Evolutionary conservation across 192 early-diverging fungal genomes (phyloP).

Genomic region (Linnemannia exigua): DNA sequence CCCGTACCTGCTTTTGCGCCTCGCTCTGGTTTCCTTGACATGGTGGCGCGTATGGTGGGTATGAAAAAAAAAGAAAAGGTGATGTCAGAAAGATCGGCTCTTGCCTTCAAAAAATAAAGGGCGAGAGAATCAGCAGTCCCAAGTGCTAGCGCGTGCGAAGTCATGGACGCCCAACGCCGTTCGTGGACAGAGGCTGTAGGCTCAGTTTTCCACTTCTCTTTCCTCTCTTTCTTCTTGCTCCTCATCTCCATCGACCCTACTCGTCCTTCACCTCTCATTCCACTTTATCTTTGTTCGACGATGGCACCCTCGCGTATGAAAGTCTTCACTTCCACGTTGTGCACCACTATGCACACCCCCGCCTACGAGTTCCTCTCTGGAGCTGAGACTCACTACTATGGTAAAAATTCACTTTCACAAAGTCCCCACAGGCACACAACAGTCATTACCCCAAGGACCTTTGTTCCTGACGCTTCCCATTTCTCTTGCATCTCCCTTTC

Average conservation of each 20-base stretch:
- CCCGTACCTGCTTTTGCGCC: slow-evolving; percentile 30
- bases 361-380: slow-evolving; percentile 43
- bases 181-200: neutral
- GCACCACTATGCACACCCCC: slow-evolving; percentile 50
- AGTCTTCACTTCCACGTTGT: slow-evolving; percentile 49
- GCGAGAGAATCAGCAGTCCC: neutral
- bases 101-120: neutral
- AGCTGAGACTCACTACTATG: slow-evolving; percentile 41
- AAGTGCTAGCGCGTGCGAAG: neutral
- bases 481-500: neutral
- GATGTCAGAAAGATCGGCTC: neutral
- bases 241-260: neutral
- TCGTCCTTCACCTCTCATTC: neutral
- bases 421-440: neutral
- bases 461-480: neutral
- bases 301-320: slow-evolving; percentile 42
- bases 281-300: neutral
- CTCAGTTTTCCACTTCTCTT: neutral
- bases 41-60: neutral
- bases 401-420: slow-evolving; percentile 16
- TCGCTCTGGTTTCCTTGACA: slow-evolving; percentile 54
- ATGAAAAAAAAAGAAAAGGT: neutral
- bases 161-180: slow-evolving; percentile 2
- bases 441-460: neutral
- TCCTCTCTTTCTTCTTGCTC: neutral